Evolutionary conservation across 2,329 filamentous ascomycete species (phyloP).

Genomic region (Hymenotorrendiella dingleyae): DNA sequence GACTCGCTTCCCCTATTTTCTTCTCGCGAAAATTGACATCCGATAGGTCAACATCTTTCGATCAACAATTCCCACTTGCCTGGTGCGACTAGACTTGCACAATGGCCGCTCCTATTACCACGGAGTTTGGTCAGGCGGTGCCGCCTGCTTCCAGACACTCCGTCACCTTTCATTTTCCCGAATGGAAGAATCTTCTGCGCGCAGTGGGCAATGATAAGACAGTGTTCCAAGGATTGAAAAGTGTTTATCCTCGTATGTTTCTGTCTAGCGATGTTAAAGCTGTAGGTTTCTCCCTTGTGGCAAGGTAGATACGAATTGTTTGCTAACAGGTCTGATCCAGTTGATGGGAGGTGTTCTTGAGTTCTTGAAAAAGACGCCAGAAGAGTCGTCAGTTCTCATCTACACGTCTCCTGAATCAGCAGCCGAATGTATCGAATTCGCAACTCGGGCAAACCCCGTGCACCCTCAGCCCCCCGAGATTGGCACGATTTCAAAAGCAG

Average conservation of each 20-base stretch:
- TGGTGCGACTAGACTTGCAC: too few relatives aligned
- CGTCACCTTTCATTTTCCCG: slow-evolving; percentile 22
- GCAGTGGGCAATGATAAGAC: slow-evolving; percentile 14
- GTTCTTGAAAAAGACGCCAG: slow-evolving; percentile 1
- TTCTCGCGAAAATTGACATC: too few relatives aligned
- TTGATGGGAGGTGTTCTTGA: slow-evolving; percentile 10
- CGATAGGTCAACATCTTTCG: too few relatives aligned
- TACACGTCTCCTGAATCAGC: slow-evolving; percentile 15
- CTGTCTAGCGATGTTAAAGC: slow-evolving; percentile 17
- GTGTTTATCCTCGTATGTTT: slow-evolving; percentile 22
- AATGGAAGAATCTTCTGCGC: slow-evolving; percentile 15
- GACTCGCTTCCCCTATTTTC: too few relatives aligned
- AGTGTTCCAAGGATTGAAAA: slow-evolving; percentile 15
- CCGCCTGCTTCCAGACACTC: slow-evolving; percentile 22
- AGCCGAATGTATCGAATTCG: slow-evolving; percentile 16
- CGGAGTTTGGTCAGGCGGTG: slow-evolving; percentile 13
- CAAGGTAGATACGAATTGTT: too few relatives aligned
- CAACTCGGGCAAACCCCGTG: slow-evolving; percentile 1
- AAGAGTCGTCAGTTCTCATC: slow-evolving; percentile 12
- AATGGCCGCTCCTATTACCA: slow-evolving; percentile 16
- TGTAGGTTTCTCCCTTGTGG: slow-evolving; percentile 5
- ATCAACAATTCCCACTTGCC: too few relatives aligned
- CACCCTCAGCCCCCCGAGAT: too few relatives aligned
- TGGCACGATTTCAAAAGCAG: not conserved
- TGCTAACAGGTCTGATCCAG: not conserved